Percentiles rank a stretch among this genome's conserved stretches.
Conservation (phyloP, 2,329 filamentous ascomycete species). For the Arthrinium phaeospermum region DNA sequence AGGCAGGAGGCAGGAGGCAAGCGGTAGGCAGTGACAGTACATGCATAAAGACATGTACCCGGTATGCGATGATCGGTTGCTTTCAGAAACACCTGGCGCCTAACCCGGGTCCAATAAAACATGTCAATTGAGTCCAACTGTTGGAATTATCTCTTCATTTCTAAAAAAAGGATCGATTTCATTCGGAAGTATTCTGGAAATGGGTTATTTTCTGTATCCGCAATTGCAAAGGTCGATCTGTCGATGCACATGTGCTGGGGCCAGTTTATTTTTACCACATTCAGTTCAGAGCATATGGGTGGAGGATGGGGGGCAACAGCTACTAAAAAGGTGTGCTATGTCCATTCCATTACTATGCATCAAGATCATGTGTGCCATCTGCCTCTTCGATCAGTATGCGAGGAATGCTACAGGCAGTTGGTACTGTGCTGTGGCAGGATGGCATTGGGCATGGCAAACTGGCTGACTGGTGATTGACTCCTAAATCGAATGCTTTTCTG, state of each 20-base stretch:
- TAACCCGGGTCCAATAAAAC: not conserved
- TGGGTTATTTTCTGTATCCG: not conserved
- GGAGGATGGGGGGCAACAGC: not conserved
- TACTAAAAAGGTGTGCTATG: not conserved
- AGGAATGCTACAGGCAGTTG: not conserved
- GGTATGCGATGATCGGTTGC: too few species aligned
- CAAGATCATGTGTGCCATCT: not conserved
- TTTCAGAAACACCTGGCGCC: not conserved
- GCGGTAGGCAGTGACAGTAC: not conserved
- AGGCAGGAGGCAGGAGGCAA: not conserved
- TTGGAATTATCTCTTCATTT: not conserved
- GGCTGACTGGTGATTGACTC: not conserved
- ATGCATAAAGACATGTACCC: not conserved
- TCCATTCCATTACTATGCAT: too few species aligned
- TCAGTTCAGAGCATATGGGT: not conserved
- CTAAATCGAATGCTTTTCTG: not conserved
- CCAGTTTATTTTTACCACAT: not conserved
- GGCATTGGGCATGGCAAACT: not conserved
- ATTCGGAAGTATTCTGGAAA: not conserved
- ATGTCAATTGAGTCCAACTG: not conserved
- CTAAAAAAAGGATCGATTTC: not conserved
- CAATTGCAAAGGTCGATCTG: not conserved
- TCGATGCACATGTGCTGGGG: not conserved
- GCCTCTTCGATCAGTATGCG: not conserved
- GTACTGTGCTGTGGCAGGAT: not conserved